Base-by-base conservation (phyloP, 805 yeast species). In the Wickerhamiella lipophila region DNA sequence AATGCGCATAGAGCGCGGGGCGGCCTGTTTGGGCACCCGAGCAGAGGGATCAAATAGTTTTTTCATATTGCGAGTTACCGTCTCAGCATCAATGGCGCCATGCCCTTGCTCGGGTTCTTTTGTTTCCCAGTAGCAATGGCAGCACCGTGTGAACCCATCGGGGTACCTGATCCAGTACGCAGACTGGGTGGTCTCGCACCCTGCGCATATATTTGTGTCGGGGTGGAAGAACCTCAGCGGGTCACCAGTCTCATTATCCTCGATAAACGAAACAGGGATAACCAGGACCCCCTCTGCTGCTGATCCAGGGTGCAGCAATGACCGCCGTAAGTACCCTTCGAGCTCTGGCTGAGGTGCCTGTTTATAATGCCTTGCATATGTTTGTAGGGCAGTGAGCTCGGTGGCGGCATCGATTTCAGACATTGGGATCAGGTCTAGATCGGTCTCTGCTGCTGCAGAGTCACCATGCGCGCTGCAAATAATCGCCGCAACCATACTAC, bases 381-480 rank as follows among this genome's bases (percentile, higher is more conserved):
- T 19, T 52, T 66, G 64, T 52, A 66, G 15, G 1, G 61, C 64
- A 1, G 66, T 57, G 40, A 47, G 49, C 16, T 54, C 55, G 8
- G 51, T 44, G 11, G 34, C 32, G 18, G 50, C 25, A 23, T 63
- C 64, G 2, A 56, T 43, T 34, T 59, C 60, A 9, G 56, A 51
- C 53, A 65, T 50, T 12, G 60, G 56, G 8, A 52, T 52, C 32
- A 61, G 7, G 27, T 49, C 50, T 30, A 16, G 8, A 9, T 21
- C 2, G 26, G 23, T 6, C n/a, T 13, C 26, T 21, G 25, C 41
- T 4, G 43, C 26, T 21, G 25, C 41, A n/a, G 43, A 4, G 7
- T 47, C 23, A 22, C 35, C 55, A 46, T 67, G 70, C 16, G 46
- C 49, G 2, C 55, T 50, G 54, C 69, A 65, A 49, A 64, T 52